These are phyloP conservation scores for Penicillium cataractarum DNA, from an alignment of 495 filamentous ascomycete species.

Conservation along the genomic window DNA sequence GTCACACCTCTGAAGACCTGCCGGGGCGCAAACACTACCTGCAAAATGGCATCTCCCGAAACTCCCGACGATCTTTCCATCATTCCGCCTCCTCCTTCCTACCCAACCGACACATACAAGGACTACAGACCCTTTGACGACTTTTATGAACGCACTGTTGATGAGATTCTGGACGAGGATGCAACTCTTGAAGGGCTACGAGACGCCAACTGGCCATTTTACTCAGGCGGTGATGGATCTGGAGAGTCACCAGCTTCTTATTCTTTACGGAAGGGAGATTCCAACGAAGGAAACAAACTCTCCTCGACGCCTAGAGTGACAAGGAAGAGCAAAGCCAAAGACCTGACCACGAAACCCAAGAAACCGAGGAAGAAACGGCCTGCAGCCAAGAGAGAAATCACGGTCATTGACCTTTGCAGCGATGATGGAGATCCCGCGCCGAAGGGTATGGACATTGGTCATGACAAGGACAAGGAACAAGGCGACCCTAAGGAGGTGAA, in stretches of 20 bases:
- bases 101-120: conserved; percentile 18
- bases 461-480: not conserved
- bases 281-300: not conserved
- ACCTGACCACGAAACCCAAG: not conserved
- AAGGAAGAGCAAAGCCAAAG: not conserved
- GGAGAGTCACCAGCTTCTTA: not conserved
- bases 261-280: not conserved
- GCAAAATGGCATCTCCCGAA: conserved; percentile 6
- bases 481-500: not conserved
- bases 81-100: conserved; percentile 25
- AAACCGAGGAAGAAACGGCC: not conserved
- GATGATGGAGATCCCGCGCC: conserved; percentile 6
- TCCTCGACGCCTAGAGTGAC: not conserved
- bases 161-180: conserved; percentile 34
- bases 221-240: not conserved
- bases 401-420: conserved; percentile 14
- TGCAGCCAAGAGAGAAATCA: conserved; percentile 12
- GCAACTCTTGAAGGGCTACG: conserved; percentile 26
- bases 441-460: not conserved
- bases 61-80: conserved; percentile 18
- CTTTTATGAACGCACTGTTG: conserved; percentile 17
- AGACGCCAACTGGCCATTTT: conserved; percentile 12
- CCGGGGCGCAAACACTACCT: not conserved
- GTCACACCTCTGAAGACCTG: not conserved
- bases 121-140: conserved; percentile 27